Evolutionary conservation across 176 grass and related monocot genomes (phyloP).

Genomic region (Olyra latifolia): DNA sequence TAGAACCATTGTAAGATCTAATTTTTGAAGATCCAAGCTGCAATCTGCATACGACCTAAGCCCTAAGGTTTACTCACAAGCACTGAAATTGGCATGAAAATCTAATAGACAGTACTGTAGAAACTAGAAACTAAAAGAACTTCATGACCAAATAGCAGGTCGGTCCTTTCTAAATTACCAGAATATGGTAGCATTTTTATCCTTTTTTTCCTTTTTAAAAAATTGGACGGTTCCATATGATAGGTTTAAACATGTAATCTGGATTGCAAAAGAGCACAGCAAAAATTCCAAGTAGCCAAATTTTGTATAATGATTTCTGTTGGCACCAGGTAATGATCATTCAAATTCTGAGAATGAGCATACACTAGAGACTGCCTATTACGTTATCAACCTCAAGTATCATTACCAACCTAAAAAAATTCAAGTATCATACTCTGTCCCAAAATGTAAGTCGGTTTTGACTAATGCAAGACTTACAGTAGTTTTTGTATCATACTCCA

Average conservation of each 20-base stretch:
- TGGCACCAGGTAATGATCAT: background rate
- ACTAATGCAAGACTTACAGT: too few relatives aligned
- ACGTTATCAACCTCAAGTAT: background rate
- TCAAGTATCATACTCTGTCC: background rate
- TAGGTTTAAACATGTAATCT: background rate
- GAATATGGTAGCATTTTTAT: background rate
- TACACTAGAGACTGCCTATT: background rate
- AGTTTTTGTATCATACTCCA: too few relatives aligned
- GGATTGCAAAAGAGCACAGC: background rate
- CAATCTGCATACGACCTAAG: background rate
- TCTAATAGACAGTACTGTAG: background rate
- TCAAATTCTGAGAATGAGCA: background rate
- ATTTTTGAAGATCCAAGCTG: background rate
- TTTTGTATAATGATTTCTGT: background rate
- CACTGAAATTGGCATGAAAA: background rate
- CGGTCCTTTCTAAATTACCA: background rate
- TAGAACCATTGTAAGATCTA: background rate
- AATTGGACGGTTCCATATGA: background rate
- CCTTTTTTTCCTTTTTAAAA: background rate
- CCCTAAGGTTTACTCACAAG: background rate
- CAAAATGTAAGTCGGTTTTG: too few relatives aligned
- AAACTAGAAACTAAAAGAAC: background rate
- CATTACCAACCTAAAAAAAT: background rate
- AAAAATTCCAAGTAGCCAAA: background rate
- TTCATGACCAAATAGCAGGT: background rate